Base-by-base conservation (phyloP, 225 moss, liverwort and hornwort species). In the Bryoerythrophyllum caledonicum region DNA sequence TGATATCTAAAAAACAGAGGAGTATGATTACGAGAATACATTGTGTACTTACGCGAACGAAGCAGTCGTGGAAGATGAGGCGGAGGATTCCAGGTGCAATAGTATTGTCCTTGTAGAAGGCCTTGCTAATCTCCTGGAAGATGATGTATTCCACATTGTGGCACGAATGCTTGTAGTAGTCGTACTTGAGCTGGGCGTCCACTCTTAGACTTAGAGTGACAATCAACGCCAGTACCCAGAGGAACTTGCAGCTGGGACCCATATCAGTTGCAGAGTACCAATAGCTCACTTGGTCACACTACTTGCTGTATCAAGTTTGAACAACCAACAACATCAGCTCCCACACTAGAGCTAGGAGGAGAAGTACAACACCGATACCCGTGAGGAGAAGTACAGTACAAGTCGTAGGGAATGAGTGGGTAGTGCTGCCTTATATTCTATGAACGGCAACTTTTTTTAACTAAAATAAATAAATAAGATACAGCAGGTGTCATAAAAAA, bases 11-110 rank as follows among this genome's bases (percentile, higher is more conserved):
- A 16, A 48, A 48, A 48, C 48, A 17, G 43, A 41, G 43, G 24
- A 64, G 21, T 37, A 11, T 23, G 14, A 11, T 6, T 2, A 5
- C 6, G 14, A 28, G 30, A 5, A 20, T 2, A 6, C 9, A 5
- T 0, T 51, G 46, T 12, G 6, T 48, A 17, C 72, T 64, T 46
- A 80, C 80, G 34, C 76, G 76, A 32, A 84, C 80, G 4, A 84
- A 84, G 67, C 81, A 84, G 49, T 84, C 84, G 27, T 84, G 84
- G 74, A 84, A 84, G 56, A 54, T 74, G 74, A 84, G 66, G 8
- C 84, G 81, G 9, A 84, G 78, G 15, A 84, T 3, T 27, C 81
- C 84, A 8, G 84, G 71, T 1, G 84, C 81, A 13, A 81, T 24
- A 12, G 84, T 84, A 0, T 25, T 56, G 74, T 84, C 75, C 6